Conservation (phyloP, 768 basidiomycete species). For the Russula griseocarnosa region DNA sequence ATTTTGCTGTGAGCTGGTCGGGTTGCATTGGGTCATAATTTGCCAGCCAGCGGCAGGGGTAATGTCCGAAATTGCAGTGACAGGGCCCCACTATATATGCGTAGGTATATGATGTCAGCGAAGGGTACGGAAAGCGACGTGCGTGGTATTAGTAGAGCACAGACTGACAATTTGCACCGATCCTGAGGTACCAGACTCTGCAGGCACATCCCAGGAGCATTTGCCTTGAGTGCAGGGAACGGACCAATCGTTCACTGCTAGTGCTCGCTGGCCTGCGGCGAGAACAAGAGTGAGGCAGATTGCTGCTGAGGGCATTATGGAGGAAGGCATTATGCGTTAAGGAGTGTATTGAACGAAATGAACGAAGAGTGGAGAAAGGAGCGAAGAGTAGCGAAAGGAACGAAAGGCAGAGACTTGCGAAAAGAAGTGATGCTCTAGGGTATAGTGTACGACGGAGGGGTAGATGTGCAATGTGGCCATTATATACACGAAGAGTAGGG, state of each 20-base stretch:
- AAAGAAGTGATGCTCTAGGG: no score
- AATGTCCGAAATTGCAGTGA: constrained; percentile 22
- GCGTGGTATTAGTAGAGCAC: neutral
- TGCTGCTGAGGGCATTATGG: neutral
- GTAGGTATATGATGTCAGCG: neutral
- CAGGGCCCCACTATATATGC: constrained; percentile 14
- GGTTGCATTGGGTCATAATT: constrained; percentile 11
- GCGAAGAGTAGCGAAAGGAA: no score
- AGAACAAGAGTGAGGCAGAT: constrained; percentile 3
- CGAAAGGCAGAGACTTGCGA: no score
- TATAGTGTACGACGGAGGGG: neutral
- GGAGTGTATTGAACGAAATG: neutral
- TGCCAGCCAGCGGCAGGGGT: constrained; percentile 12
- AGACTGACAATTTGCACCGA: constrained; percentile 19
- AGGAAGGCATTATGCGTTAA: neutral
- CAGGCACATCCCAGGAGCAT: constrained; percentile 21
- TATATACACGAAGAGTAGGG: no score
- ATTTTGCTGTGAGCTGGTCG: neutral
- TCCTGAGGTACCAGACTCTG: constrained; percentile 1
- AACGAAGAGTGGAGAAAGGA: no score
- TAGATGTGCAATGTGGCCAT: no score
- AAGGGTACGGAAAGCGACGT: neutral
- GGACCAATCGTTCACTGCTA: constrained; percentile 19
- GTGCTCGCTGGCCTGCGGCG: neutral
- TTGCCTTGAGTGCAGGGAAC: constrained; percentile 13